phyloP scores from a whole-genome alignment of 2,329 filamentous ascomycete species.

The Fusarium sp. region DNA sequence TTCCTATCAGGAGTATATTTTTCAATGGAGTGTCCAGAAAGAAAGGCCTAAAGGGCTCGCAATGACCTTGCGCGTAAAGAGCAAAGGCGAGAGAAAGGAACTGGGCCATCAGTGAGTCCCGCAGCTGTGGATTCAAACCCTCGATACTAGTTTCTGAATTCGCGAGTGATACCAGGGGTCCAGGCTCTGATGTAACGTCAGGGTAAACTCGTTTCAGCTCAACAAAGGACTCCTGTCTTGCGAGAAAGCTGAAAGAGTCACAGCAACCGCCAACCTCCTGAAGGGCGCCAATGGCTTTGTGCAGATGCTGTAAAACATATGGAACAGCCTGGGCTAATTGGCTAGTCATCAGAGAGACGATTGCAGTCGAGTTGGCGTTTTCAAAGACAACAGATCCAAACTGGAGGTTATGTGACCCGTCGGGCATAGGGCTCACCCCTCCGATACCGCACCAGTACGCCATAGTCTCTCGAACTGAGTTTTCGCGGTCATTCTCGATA shows the following conservation, averaged over 20 bases:
- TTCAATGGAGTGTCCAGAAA: fast-evolving
- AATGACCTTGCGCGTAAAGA: background rate
- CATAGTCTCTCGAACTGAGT: fast-evolving
- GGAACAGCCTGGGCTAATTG: fast-evolving
- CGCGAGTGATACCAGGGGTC: too few species aligned
- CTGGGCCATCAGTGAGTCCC: fast-evolving
- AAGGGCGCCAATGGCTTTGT: fast-evolving
- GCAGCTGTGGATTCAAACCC: too few species aligned
- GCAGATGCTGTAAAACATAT: fast-evolving
- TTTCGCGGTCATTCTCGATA: fast-evolving
- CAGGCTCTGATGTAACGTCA: too few species aligned
- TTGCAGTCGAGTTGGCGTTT: fast-evolving
- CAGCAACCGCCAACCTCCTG: background rate
- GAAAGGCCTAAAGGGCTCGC: background rate
- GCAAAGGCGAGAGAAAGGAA: fast-evolving
- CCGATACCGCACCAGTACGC: fast-evolving
- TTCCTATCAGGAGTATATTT: fast-evolving
- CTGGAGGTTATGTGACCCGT: fast-evolving
- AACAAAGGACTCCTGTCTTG: fast-evolving
- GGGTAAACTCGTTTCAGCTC: background rate
- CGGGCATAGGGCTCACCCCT: fast-evolving
- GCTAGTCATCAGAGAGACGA: fast-evolving
- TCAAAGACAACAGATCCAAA: background rate
- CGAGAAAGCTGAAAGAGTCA: background rate
- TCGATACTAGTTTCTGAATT: too few species aligned